Base-by-base conservation (phyloP, 768 basidiomycete species). In the Leccinum obscurum region DNA sequence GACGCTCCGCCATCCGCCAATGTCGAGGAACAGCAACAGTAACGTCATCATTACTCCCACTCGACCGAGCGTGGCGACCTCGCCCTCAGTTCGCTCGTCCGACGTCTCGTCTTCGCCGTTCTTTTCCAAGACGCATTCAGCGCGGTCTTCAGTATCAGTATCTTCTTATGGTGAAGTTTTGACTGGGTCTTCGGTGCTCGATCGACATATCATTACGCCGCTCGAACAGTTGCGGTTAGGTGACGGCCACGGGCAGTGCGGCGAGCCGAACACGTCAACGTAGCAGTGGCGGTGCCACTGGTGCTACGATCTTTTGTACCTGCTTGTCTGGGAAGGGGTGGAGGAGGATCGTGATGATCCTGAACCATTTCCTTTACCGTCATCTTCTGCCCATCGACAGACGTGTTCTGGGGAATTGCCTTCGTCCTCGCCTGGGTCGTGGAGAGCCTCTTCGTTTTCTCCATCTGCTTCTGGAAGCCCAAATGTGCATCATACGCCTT, bases 11-110 rank as follows among this genome's bases (percentile, higher is more conserved):
- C 56, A n/a, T 30, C 10, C 14, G 39, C 66, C n/a, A 3, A 22
- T 50, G 37, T 34, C 69, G 37, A 59, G 63, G 50, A 58, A 49
- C 41, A 44, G 8, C 8, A 44, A 44, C 9, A n/a, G n/a, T 17
- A 44, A 44, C n/a, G 14, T 8, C 41, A 44, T 44, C n/a, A 9
- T 64, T 8, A 26, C 64, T 56, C 63, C 58, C 30, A 61, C 72
- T 2, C 75, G 79, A 15, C 80, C 78, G 0, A 83, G 81, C 61
- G 80, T 79, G 6, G 78, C 81, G 0, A 85, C 86, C 0, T 72
- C 80, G 0, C 83, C 88, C 0, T 89, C 87, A 1, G 85, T 86
- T 6, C 78, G 80, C 52, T 83, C 83, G 3, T 84, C 84, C 14
- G 84, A 86, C 48, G 77, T 83, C 22, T 81, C 82, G 4, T 85